Base-by-base conservation (phyloP, 2,329 filamentous ascomycete genomes). In the Blastomyces parvus region DNA sequence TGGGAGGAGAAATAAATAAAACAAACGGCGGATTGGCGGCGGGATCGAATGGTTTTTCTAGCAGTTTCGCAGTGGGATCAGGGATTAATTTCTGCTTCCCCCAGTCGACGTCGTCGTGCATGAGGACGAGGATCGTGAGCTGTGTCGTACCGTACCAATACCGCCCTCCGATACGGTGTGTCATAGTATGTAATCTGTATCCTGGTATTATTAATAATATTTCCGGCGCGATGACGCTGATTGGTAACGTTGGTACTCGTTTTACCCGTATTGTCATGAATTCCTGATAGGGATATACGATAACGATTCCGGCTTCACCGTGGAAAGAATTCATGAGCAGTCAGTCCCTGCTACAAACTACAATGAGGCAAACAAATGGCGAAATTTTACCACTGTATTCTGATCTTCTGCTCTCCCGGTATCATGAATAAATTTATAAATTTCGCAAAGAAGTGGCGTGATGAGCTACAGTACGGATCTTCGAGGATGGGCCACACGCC, bases 101-200 rank as follows among this genome's bases (percentile, higher is more conserved):
- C 36, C 25, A 30, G 59, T 27, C 22, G 30, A 61, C 46, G 59
- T 61, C 57, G 57, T 46, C 40, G 57, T 59, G 57, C 57, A 59
- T 50, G 33, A 55, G 27, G 17, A 30, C 2, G 27, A 36, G 7
- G 55, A 36, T n/a, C 5, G 14, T 36, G 33, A 19, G 9, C 13
- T 30, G 27, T 36, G 11, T n/a, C 36, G 57, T 46, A 30, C 57
- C 17, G 57, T 59, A 59, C 57, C 57, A 25, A 30, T 59, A 59
- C 57, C 14, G 25, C 57, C 8, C 19, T 17, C 14, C 11, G 38
- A 59, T 44, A 59, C 40, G 57, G 57, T 59, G 38, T 48, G 57
- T 59, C 4, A 4, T 30, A 8, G 9, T n/a, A 22, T 13, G 13
- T 44, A 19, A 9, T 44, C 9, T 36, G 33, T 36, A 36, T 36